These are phyloP conservation scores for Saccharomycopsis microspora DNA, from an alignment of 805 yeast genomes.

Conservation along the genomic window DNA sequence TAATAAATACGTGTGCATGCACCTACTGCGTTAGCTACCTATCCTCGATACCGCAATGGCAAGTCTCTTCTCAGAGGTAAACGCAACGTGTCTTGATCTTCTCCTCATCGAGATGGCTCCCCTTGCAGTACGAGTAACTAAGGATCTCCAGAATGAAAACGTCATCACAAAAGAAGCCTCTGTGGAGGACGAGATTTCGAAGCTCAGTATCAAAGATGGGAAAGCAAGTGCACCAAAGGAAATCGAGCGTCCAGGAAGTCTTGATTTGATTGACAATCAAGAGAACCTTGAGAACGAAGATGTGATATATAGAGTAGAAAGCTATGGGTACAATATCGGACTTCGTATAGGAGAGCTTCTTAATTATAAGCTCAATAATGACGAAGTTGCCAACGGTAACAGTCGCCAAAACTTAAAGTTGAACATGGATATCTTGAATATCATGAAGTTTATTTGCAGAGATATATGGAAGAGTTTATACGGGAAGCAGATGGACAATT, in stretches of 20 bases:
- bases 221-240: constrained; percentile 23
- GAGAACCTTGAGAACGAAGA: constrained; percentile 32
- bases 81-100: constrained; percentile 43
- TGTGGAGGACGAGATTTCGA: constrained; percentile 8
- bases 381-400: constrained; percentile 28
- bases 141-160: constrained; percentile 26
- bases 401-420: constrained; percentile 27
- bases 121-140: constrained; percentile 50
- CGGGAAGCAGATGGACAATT: constrained; percentile 81
- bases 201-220: constrained; percentile 20
- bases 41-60: constrained; percentile 3
- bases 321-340: constrained; percentile 64
- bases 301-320: constrained; percentile 49
- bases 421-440: constrained; percentile 58
- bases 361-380: constrained; percentile 24
- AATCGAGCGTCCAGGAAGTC: constrained; percentile 11
- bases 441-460: constrained; percentile 86
- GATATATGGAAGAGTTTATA: constrained; percentile 80
- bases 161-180: constrained; percentile 16
- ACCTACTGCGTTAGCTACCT: no score
- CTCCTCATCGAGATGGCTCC: constrained; percentile 74
- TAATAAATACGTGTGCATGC: no score
- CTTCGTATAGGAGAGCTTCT: constrained; percentile 39
- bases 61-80: constrained; percentile 28
- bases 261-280: constrained; percentile 24